Percentiles rank a stretch among this genome's conserved stretches.
These are phyloP conservation scores for Sophora flavescens DNA, from an alignment of 306 rosid genomes.

Conservation along the genomic window DNA sequence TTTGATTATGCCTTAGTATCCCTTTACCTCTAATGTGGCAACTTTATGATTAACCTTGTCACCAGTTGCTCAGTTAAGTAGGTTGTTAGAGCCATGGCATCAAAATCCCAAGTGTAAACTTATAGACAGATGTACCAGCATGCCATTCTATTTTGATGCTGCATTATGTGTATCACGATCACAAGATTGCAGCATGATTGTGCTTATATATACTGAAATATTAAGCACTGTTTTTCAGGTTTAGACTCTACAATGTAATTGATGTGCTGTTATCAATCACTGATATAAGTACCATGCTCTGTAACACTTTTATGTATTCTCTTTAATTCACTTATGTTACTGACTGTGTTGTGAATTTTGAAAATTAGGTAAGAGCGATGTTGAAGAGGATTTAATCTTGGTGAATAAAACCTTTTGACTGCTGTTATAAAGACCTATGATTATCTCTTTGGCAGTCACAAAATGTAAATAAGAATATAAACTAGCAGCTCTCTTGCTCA, in stretches of 20 bases:
- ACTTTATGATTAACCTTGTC: constrained; percentile 30
- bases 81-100: neutral
- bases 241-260: constrained; percentile 11
- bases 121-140: neutral
- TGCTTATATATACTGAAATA: constrained; percentile 12
- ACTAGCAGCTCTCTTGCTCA: neutral
- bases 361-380: constrained; percentile 3
- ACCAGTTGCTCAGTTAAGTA: constrained; percentile 33
- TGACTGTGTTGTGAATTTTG: constrained; percentile 10
- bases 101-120: constrained; percentile 18
- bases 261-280: neutral
- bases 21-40: neutral
- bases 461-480: constrained; percentile 19
- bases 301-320: neutral
- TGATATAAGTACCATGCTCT: neutral
- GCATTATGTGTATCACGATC: constrained; percentile 21
- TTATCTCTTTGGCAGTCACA: constrained; percentile 17
- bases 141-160: constrained; percentile 26
- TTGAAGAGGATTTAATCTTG: constrained; percentile 27
- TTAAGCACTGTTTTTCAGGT: constrained; percentile 4
- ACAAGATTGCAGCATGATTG: constrained; percentile 27
- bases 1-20: constrained; percentile 16
- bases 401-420: constrained; percentile 25
- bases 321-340: constrained; percentile 17
- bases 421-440: neutral